Percentiles rank a stretch among this genome's conserved stretches.
Conservation (phyloP, 2,329 filamentous ascomycete genomes). For the Penicillium digitatum region DNA sequence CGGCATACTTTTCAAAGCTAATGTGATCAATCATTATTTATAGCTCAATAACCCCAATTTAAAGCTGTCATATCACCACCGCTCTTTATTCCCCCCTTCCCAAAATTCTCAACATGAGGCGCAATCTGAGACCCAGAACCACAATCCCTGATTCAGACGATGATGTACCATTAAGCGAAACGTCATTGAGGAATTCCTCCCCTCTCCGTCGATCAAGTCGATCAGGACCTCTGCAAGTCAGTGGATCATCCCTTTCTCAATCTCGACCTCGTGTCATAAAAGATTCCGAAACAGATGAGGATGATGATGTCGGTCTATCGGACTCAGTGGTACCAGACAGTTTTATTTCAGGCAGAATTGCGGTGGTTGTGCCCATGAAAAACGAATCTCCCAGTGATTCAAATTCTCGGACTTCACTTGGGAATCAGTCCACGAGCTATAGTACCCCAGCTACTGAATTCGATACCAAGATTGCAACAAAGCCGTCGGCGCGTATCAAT, state of each 20-base stretch:
- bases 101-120: constrained; percentile 15
- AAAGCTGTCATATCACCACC: background rate
- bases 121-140: constrained; percentile 7
- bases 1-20: background rate
- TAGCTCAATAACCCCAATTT: background rate
- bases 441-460: constrained; percentile 58
- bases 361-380: constrained; percentile 33
- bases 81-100: background rate
- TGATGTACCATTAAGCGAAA: constrained; percentile 13
- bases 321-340: background rate
- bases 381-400: constrained; percentile 23
- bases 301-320: constrained; percentile 10
- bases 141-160: constrained; percentile 22
- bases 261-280: constrained; percentile 16
- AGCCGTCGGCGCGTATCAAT: constrained; percentile 35
- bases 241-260: constrained; percentile 18
- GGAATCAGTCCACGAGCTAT: constrained; percentile 47
- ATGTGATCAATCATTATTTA: background rate
- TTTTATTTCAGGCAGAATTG: constrained; percentile 4
- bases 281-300: constrained; percentile 20
- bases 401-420: constrained; percentile 39
- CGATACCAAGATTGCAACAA: constrained; percentile 28
- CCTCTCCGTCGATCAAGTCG: constrained; percentile 9
- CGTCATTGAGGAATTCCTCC: constrained; percentile 16
- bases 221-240: constrained; percentile 5